Conservation (phyloP, 2,329 filamentous ascomycete genomes). For the Venturia pyrina region DNA sequence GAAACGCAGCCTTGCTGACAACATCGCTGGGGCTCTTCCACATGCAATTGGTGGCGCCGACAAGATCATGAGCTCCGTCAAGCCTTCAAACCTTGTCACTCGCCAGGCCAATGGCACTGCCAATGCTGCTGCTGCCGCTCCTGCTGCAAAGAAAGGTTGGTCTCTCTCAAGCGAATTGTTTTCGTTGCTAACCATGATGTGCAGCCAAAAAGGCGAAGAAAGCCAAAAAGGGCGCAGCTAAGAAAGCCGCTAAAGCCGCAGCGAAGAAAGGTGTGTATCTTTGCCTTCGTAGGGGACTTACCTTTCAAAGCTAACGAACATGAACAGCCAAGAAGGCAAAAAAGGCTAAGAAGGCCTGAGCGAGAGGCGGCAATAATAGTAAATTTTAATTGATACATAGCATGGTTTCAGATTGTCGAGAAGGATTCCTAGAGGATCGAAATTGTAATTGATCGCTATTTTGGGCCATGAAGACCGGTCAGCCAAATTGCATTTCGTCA, state of each 20-base stretch:
- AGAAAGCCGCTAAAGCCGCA: neutral
- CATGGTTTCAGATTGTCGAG: no score
- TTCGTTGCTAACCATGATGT: neutral
- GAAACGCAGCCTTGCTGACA: neutral
- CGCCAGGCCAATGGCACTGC: neutral
- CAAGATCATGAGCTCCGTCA: neutral
- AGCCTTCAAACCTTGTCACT: neutral
- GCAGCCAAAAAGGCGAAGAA: neutral
- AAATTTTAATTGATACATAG: no score
- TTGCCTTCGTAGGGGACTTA: neutral
- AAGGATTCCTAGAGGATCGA: no score
- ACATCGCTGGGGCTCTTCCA: neutral
- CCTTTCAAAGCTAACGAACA: neutral
- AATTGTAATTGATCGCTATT: no score
- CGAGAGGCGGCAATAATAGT: no score
- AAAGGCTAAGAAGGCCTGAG: neutral
- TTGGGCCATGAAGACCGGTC: no score
- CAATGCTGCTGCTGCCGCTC: neutral
- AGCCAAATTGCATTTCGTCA: no score
- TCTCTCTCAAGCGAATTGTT: neutral
- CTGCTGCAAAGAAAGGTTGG: neutral
- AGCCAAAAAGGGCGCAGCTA: conserved; percentile 1
- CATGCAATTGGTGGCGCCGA: neutral
- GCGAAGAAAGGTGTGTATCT: neutral
- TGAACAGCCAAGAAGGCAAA: neutral